Evolutionary conservation across 139 green algal genomes (phyloP), one percentile per base, ranked within the genome.

Genomic region (Astrephomene gubernaculifera): DNA sequence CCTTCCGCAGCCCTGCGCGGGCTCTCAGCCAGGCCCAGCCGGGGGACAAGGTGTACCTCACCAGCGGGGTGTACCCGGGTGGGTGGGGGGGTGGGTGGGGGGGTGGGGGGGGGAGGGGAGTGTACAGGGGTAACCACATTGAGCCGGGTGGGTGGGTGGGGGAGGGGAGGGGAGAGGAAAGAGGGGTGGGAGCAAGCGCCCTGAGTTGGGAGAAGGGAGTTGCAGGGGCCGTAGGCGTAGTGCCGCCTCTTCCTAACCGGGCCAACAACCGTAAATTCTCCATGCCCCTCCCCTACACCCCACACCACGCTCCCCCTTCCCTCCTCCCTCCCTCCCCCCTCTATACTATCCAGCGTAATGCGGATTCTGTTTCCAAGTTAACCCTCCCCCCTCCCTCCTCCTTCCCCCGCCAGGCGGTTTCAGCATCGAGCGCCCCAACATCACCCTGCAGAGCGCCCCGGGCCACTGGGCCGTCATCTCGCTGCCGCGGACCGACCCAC

Each of bases 401-500:
- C 29, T 10, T 41, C 39, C 21, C 38, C 53, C 29, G 24, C 4
- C 81, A 86, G 81, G 81, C 38, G 81, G 29, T 53, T 38, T 86
- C 52, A 71, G 33, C 68, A 73, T 86, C 54, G 35, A 2, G 4
- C 70, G 71, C 14, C n/a, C 38, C 4, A 41, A 43, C 82, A 81
- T 87, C 82, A 87, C 82, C 4, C 27, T 87, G 17, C 82, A 60
- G 12, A 72, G 49, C n/a, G 82, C 82, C 19, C 70, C 82, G 41
- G 82, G 82, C 36, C 82, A 87, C 70, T 87, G 82, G 82, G 82
- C 82, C 1, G 43, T 71, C 22, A 38, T 86, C 10, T 36, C 81
- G 14, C 41, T 61, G 52, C 81, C 69, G 19, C 21, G 36, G 9
- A 49, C 38, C 80, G 67, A 86, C 67, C 80, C 80, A 4, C 68